Percentiles rank a stretch among this genome's conserved stretches.
Evolutionary conservation across 768 basidiomycete genomes (phyloP).

Genomic region (Lentinula raphanica): DNA sequence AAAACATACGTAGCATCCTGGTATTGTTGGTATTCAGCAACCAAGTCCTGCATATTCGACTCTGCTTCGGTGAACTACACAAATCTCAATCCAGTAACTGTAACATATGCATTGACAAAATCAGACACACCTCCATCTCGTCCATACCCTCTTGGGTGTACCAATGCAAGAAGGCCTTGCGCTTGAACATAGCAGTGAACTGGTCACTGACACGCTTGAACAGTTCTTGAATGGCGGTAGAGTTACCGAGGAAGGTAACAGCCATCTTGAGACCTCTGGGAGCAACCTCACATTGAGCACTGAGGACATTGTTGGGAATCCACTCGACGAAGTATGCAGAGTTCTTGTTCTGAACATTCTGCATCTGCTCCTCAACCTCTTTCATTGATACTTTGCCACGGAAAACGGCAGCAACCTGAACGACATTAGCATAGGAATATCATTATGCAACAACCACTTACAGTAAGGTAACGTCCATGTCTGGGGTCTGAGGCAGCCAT

Average conservation of each 20-base stretch:
- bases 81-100: neutral
- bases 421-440: neutral
- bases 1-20: conserved; percentile 84
- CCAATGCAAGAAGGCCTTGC: conserved; percentile 98
- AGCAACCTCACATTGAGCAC: conserved; percentile 97
- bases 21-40: conserved; percentile 97
- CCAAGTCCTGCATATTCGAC: conserved; percentile 98
- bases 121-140: conserved; percentile 76
- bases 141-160: conserved; percentile 99
- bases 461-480: conserved; percentile 96
- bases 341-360: conserved; percentile 96
- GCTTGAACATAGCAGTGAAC: conserved; percentile 99
- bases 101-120: neutral
- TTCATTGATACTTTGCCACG: conserved; percentile 99
- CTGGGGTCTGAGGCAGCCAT: conserved; percentile 98
- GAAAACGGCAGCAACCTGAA: conserved; percentile 88
- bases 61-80: conserved; percentile 92
- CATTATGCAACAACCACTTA: conserved; percentile 27
- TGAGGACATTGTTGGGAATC: conserved; percentile 99
- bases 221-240: conserved; percentile 93
- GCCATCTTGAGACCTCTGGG: conserved; percentile 96
- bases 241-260: conserved; percentile 96
- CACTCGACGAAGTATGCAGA: conserved; percentile 98
- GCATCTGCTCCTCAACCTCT: conserved; percentile 99
- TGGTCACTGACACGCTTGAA: conserved; percentile 99